These are phyloP conservation scores for Aspergillus sp. DNA, from an alignment of 2,329 filamentous ascomycete genomes.

Conservation along the genomic window DNA sequence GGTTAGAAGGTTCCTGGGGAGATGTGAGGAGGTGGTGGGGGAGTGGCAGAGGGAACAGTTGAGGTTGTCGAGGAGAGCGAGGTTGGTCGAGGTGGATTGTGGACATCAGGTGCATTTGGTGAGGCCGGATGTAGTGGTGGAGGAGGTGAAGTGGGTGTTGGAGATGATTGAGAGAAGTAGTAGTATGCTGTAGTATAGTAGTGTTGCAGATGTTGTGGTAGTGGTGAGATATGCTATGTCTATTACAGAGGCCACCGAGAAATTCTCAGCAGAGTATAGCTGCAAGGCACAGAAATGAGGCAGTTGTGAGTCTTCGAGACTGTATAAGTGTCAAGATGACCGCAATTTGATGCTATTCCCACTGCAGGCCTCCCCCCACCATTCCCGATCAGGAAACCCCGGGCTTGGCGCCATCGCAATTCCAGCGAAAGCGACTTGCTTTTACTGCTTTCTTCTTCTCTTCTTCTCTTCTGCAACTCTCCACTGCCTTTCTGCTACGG, in stretches of 20 bases:
- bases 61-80: constrained; percentile 31
- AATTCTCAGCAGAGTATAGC: no score
- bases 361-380: not conserved
- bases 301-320: no score
- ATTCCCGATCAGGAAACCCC: constrained; percentile 21
- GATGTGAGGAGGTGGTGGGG: constrained; percentile 30
- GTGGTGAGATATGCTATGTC: no score
- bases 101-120: constrained; percentile 43
- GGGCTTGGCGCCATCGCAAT: constrained; percentile 24
- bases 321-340: no score
- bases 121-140: constrained; percentile 39
- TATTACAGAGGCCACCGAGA: no score
- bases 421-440: constrained; percentile 8
- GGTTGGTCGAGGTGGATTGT: constrained; percentile 35
- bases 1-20: constrained; percentile 33
- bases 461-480: not conserved
- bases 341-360: not conserved
- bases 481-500: not conserved
- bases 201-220: no score
- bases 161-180: constrained; percentile 5
- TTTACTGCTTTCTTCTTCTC: constrained; percentile 1
- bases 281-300: no score
- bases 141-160: constrained; percentile 40
- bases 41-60: constrained; percentile 37
- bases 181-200: not conserved